These are phyloP conservation scores for Blastomyces emzantsi DNA, from an alignment of 2,329 filamentous ascomycete genomes.

Conservation along the genomic window DNA sequence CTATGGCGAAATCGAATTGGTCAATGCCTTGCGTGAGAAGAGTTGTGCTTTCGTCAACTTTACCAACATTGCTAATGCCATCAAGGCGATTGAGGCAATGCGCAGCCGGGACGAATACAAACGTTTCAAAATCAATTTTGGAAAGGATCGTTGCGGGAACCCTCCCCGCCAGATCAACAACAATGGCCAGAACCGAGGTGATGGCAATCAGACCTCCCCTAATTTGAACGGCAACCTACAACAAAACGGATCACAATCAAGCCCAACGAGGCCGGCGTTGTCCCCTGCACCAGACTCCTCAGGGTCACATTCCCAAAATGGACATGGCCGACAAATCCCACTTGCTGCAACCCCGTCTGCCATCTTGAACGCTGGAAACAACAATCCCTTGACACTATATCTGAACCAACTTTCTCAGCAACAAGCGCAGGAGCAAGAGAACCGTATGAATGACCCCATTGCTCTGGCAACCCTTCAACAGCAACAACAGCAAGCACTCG, in stretches of 20 bases:
- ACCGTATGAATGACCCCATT: conserved; percentile 36
- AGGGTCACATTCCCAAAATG: conserved; percentile 42
- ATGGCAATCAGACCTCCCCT: conserved; percentile 47
- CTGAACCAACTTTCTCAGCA: conserved; percentile 62
- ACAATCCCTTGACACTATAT: conserved; percentile 90
- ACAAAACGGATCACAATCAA: conserved; percentile 50
- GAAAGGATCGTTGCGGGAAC: conserved; percentile 96
- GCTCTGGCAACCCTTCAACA: conserved; percentile 42
- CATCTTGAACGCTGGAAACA: conserved; percentile 67
- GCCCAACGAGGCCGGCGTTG: conserved; percentile 48
- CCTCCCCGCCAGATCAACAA: conserved; percentile 76
- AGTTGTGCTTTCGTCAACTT: conserved; percentile 99
- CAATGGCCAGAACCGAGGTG: conserved; percentile 47
- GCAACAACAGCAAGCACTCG: conserved; percentile 56
- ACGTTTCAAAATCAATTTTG: conserved; percentile 99
- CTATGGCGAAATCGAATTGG: conserved; percentile 94
- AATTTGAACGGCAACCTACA: conserved; percentile 48
- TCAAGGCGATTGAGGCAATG: conserved; percentile 97
- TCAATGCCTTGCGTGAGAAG: conserved; percentile 95
- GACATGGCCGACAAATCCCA: conserved; percentile 51
- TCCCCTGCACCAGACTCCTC: conserved; percentile 48
- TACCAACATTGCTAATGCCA: conserved; percentile 98
- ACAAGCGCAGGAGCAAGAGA: conserved; percentile 58
- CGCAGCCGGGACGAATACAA: conserved; percentile 93
- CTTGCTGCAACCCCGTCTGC: conserved; percentile 53